Base-by-base conservation (phyloP, 192 early-diverging fungal genomes). In the Geranomyces variabilis region DNA sequence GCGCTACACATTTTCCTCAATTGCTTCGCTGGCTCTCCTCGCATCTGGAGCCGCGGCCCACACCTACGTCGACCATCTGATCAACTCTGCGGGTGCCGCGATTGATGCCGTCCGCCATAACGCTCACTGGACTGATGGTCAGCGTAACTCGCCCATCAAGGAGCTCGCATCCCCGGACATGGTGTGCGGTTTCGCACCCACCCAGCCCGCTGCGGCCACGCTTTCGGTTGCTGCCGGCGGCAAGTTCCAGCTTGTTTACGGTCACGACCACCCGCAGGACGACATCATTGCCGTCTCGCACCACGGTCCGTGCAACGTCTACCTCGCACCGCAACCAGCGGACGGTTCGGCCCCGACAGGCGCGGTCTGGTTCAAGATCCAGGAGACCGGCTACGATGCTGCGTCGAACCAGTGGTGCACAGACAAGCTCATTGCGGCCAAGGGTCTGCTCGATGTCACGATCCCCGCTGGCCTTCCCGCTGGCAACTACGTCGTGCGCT, bases 311-410 rank as follows among this genome's bases (percentile, higher is more conserved):
- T 61, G 53, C 45, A 59, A 63, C 29, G 45, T 75, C 24, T 75
- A 75, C 71, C 24, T 75, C 5, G 67, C 66, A 2, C 31, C 73
- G 3, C 30, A 22, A 13, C 29, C 71, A 2, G 31, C 58, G 14
- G 31, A 60, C 71, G 71, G 71, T 15, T 26, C 41, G 19, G 46
- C 43, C 13, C 63, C 63, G 19, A 65, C 66, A 0, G 66, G 66
- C 66, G 49, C 47, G 15, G 66, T 34, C 30, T 75, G 73, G 73
- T 73, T 75, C 73, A 75, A 75, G 51, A 75, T 75, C 67, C 49
- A 75, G 34, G 73, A 75, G 46, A 58, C 76, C 10, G 67, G 66
- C 14, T 73, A 29, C 53, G 74, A 57, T 12, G 51, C 51, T 3
- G 28, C 58, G 5, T 19, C 17, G 31, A 41, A 28, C 31, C 36